Evolutionary conservation across 345 rosid species (phyloP), one percentile per base, ranked within the genome.

Genomic region (Cochlearia excelsa): DNA sequence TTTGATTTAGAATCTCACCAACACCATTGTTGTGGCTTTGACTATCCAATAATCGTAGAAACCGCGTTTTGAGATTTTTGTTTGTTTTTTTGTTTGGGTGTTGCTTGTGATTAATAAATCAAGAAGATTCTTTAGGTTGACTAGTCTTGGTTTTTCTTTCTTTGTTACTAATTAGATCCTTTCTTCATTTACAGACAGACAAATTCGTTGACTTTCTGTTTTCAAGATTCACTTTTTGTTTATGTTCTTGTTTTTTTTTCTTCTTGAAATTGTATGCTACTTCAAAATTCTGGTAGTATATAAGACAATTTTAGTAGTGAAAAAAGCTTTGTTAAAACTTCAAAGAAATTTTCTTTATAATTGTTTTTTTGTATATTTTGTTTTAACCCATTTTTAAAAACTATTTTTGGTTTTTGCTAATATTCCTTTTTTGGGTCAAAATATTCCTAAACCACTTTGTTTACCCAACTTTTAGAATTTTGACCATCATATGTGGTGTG

Each of bases 21-120:
- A 70, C 74, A 70, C 70, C 70, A 71, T 71, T 59, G n/a, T 69
- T 58, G 57, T 70, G 57, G 75, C 52, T 65, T 70, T 70, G 70
- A 70, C 74, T 69, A n/a, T 60, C 3, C 4, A 70, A 70, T 51
- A 51, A 57, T 57, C 69, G 65, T 4, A 63, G 74, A 70, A 70
- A 70, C 74, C 74, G 74, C 74, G 74, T 70, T 33, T 57, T 63
- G 6, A 35, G 59, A 38, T 57, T 57, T 7, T 2, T 60, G 6
- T 41, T 1, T 4, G 0, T 47, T 4, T 56, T 0, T 39, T 4
- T 59, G 7, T 28, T 51, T 3, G 40, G 40, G 40, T 3, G 3
- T 33, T 5, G 35, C 9, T 30, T 28, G 6, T 56, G 60, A 57
- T 64, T 63, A 54, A 70, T 70, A 16, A 16, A 63, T 70, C 27